Evolutionary conservation across 805 yeast species (phyloP), one percentile per base, ranked within the genome.

Genomic region (Candida bentonensis): DNA sequence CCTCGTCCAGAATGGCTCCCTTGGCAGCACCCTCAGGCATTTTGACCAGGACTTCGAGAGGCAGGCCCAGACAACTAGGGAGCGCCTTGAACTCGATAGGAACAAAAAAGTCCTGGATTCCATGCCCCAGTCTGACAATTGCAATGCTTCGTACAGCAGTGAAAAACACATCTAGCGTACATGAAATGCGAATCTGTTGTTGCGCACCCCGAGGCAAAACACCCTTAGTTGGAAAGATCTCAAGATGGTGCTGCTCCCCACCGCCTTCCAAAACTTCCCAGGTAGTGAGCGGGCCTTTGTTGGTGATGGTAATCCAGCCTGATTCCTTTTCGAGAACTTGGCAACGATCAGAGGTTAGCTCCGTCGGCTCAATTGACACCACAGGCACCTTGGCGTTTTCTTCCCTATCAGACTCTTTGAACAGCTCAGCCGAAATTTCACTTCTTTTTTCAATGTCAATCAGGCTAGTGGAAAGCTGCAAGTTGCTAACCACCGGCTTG

Each of bases 401-500:
- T 15, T 64, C 52, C 22, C 59, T 60, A 28, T 74, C 70, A 39
- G 67, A 47, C 23, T 58, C 58, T 49, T 59, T 62, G 22, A 67
- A 55, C 45, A 69, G 62, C 3, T 57, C 49, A 11, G 60, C 55
- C 27, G 64, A 66, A 15, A 67, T 49, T 3, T 45, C 47, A 7
- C 62, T 58, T 13, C 73, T 57, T 27, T 52, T 55, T 4, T 52
- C 60, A 15, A 54, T 55, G 54, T 74, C 63, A 13, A 71, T 57
- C 3, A 67, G 44, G 5, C 62, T 58, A 1, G 63, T 51, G 1
- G 54, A 47, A 3, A 65, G 30, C 4, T 49, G 50, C 44, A 60
- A 70, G 20, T 62, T 67, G 4, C 69, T 55, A 20, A 55, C 52
- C 3, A 74, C 77, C 0, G 80, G 79, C 44, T 65, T 62, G 53